These are phyloP conservation scores for Pythium dissimile DNA, from an alignment of 352 stramenopile genomes.

Conservation along the genomic window DNA sequence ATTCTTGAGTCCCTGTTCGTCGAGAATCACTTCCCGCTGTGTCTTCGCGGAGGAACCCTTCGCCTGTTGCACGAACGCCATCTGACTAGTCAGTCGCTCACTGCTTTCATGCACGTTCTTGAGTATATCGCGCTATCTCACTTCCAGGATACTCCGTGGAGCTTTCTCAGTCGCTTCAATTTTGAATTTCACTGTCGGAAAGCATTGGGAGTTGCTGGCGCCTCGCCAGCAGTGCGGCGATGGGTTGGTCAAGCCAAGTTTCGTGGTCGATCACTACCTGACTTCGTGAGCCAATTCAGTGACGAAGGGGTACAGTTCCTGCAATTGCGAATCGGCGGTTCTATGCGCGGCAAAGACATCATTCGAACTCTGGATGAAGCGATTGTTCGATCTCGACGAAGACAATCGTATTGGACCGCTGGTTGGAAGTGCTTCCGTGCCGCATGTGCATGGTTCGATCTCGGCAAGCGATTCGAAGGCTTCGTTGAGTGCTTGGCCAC, in stretches of 20 bases:
- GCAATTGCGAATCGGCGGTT: neutral
- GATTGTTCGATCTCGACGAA: constrained; percentile 23
- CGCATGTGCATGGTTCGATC: constrained; percentile 52
- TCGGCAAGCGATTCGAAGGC: constrained; percentile 28
- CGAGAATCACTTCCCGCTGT: constrained; percentile 53
- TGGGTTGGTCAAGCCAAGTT: constrained; percentile 20
- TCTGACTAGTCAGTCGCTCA: constrained; percentile 60
- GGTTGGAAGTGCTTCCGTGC: constrained; percentile 69
- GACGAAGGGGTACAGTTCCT: constrained; percentile 11
- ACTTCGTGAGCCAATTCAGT: constrained; percentile 34
- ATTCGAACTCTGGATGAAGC: constrained; percentile 32
- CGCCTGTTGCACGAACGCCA: constrained; percentile 44
- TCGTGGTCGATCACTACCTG: constrained; percentile 13
- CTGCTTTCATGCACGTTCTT: constrained; percentile 55
- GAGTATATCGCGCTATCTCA: constrained; percentile 63
- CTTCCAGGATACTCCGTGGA: constrained; percentile 51
- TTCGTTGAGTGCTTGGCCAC: constrained; percentile 39
- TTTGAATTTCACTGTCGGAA: constrained; percentile 24
- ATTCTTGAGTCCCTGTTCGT: constrained; percentile 73
- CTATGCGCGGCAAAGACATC: constrained; percentile 24
- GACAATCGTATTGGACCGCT: constrained; percentile 38
- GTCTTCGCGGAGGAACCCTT: constrained; percentile 44
- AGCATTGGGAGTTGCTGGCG: constrained; percentile 15
- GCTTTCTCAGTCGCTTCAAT: constrained; percentile 52
- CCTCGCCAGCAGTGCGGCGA: constrained; percentile 12